Evolutionary conservation across 768 basidiomycete species (phyloP).

Genomic region (Galerina sulciceps): DNA sequence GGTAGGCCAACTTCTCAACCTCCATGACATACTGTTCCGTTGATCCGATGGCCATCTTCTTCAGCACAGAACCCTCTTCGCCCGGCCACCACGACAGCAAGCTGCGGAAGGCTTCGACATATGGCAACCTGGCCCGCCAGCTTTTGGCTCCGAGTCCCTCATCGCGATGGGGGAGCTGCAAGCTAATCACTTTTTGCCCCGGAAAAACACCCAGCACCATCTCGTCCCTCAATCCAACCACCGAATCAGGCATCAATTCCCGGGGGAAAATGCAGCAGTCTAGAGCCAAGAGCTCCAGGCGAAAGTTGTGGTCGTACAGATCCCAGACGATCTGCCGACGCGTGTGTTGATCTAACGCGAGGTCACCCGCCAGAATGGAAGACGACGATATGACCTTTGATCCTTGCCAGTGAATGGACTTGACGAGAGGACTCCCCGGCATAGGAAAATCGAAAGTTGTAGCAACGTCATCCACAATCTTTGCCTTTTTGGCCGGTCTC

Average conservation of each 20-base stretch:
- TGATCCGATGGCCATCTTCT: neutral
- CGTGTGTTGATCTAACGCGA: neutral
- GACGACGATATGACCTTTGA: neutral
- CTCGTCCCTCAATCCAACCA: neutral
- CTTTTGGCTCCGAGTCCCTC: constrained; percentile 3
- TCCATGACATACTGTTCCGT: neutral
- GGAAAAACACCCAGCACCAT: constrained; percentile 5
- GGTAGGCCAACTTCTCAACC: constrained; percentile 3
- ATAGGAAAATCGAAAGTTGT: neutral
- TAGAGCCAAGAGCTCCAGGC: constrained; percentile 11
- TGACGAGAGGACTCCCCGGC: neutral
- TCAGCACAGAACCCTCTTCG: neutral
- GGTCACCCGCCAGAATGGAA: neutral
- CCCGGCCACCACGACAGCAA: constrained; percentile 4
- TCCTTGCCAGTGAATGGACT: neutral
- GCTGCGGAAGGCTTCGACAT: constrained; percentile 7
- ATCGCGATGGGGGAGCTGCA: neutral
- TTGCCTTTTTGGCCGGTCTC: neutral
- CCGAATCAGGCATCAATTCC: neutral
- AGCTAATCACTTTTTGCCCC: neutral
- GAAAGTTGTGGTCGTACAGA: constrained; percentile 18
- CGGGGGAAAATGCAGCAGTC: constrained; percentile 8
- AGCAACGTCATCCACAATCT: neutral
- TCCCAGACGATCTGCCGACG: constrained; percentile 17
- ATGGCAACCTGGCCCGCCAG: constrained; percentile 2